Evolutionary conservation across 2,329 filamentous ascomycete genomes (phyloP).

Genomic region (Colletotrichum chrysophilum): DNA sequence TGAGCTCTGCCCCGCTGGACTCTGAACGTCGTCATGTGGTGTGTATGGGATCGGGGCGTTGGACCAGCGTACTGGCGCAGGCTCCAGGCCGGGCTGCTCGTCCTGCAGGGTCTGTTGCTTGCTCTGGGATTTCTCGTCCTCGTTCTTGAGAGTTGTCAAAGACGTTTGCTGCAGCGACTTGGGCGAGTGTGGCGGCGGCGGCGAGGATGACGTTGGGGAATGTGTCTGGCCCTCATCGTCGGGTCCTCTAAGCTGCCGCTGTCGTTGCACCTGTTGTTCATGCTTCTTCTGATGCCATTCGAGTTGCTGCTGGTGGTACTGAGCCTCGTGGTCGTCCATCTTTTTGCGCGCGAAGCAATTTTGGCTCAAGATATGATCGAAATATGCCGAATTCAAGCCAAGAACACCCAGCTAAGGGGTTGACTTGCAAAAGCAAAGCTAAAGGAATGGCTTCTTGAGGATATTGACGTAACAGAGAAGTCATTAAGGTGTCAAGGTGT

Average conservation of each 20-base stretch:
- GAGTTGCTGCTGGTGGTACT: neutral
- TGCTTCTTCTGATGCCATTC: neutral
- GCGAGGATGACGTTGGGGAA: neutral
- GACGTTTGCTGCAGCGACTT: neutral
- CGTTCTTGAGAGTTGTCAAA: neutral
- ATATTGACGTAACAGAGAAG: neutral
- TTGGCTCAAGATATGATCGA: no score
- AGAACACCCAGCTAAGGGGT: neutral
- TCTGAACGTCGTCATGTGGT: neutral
- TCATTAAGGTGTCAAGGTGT: neutral
- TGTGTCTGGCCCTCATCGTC: neutral
- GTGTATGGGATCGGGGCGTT: neutral
- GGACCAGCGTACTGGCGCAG: neutral
- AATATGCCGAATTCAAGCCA: neutral
- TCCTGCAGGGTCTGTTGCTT: neutral
- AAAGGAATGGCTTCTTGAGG: neutral
- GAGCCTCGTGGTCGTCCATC: neutral
- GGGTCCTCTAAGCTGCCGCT: neutral
- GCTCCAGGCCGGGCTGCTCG: slow-evolving; percentile 1
- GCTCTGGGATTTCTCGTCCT: neutral
- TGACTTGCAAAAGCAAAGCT: neutral
- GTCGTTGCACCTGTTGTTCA: neutral
- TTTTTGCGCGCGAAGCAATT: neutral
- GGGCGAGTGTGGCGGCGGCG: neutral
- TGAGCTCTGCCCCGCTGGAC: neutral